Base-by-base conservation (phyloP, 768 basidiomycete species). In the Nidula microcarpa region DNA sequence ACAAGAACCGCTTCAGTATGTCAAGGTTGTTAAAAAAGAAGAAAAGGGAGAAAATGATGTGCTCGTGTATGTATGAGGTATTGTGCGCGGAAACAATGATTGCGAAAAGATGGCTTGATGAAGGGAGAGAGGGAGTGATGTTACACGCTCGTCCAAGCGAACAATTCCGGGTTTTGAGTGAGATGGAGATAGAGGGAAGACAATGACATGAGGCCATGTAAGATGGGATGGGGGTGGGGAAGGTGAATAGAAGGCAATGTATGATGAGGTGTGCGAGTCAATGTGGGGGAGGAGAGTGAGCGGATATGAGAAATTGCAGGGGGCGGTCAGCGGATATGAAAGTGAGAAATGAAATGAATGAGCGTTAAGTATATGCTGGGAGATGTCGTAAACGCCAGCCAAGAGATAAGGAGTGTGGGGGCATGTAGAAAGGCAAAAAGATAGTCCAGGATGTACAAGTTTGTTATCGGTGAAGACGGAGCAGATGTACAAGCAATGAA, bases 71-170 rank as follows among this genome's bases (percentile, higher is more conserved):
- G 43, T 52, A 14, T 46, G 17, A 33, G 13, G 51, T 35, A 33
- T 18, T 39, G 37, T 39, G 9, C 37, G 37, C n/a, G n/a, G n/a
- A n/a, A n/a, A n/a, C n/a, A n/a, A n/a, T n/a, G n/a, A n/a, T n/a
- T n/a, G n/a, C n/a, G n/a, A n/a, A n/a, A n/a, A n/a, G n/a, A n/a
- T n/a, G n/a, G n/a, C n/a, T n/a, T n/a, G n/a, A n/a, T n/a, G 37
- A 9, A 51, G 41, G 41, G 46, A 50, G 18, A 30, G 10, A 17
- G 8, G 41, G 16, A 34, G 8, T 17, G 41, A 18, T 60, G 52
- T 52, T 68, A 72, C 70, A 71, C 62, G 70, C 65, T 71, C 71
- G 69, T 69, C 66, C 71, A 62, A 67, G 68, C 71, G 69, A 72
- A 68, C 66, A 62, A 51, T 61, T 62, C 64, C 62, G 59, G 57